Conservation (phyloP, 768 basidiomycete species). For the Strobilomyces dryophilus region DNA sequence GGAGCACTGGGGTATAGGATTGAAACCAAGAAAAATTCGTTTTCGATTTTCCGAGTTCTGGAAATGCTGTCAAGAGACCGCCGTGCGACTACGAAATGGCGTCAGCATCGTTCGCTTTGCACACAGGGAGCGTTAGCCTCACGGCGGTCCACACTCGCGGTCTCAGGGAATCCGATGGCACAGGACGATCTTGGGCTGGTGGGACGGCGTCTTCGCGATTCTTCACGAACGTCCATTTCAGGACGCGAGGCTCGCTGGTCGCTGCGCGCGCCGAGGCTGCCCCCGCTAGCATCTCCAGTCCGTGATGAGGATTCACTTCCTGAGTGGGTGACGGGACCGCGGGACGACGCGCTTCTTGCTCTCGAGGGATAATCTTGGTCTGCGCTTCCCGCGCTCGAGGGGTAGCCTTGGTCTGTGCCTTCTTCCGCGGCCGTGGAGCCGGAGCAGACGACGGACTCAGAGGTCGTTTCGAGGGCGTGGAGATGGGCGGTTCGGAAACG, state of each 20-base stretch:
- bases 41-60: constrained; percentile 19
- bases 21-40: constrained; percentile 25
- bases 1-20: constrained; percentile 25
- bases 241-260: neutral
- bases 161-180: neutral
- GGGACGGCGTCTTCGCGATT: neutral
- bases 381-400: neutral
- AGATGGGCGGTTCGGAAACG: neutral
- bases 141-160: constrained; percentile 30
- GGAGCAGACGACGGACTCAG: constrained; percentile 7
- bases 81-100: constrained; percentile 16
- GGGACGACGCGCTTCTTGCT: neutral
- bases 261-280: neutral
- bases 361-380: neutral
- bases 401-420: neutral
- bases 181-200: neutral
- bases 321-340: neutral
- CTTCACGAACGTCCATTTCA: constrained; percentile 21
- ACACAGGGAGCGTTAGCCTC: constrained; percentile 5
- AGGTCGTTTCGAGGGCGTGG: constrained; percentile 15
- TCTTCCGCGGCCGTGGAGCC: constrained; percentile 7
- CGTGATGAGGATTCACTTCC: neutral
- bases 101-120: neutral
- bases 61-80: constrained; percentile 21
- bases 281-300: neutral